Evolutionary conservation across 2,329 filamentous ascomycete genomes (phyloP).

Genomic region (Gliomastix tumulicola): DNA sequence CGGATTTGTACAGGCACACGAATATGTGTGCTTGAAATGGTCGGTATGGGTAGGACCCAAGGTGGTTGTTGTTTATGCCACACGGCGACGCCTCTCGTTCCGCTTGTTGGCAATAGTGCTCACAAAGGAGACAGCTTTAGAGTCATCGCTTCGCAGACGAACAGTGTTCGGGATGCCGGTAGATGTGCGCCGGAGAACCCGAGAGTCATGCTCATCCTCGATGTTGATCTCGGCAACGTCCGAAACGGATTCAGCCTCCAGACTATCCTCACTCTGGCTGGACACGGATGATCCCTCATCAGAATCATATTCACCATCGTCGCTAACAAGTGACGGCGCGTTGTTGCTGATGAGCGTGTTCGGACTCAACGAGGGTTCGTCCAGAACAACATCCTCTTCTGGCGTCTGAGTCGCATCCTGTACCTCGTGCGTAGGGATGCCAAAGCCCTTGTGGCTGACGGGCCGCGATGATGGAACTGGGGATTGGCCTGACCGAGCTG

Average conservation of each 20-base stretch:
- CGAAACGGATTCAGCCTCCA: slow-evolving; percentile 50
- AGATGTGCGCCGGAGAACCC: slow-evolving; percentile 34
- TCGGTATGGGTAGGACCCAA: background rate
- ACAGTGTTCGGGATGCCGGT: slow-evolving; percentile 35
- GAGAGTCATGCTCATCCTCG: slow-evolving; percentile 46
- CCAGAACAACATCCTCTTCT: slow-evolving; percentile 45
- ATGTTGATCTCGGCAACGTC: slow-evolving; percentile 57
- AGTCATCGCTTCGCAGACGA: slow-evolving; percentile 46
- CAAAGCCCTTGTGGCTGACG: slow-evolving; percentile 48
- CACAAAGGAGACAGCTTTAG: slow-evolving; percentile 50
- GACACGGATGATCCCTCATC: slow-evolving; percentile 56
- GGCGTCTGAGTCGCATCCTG: slow-evolving; percentile 1
- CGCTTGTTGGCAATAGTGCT: slow-evolving; percentile 37
- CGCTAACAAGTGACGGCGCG: slow-evolving; percentile 72
- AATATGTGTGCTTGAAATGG: background rate
- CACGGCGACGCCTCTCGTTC: slow-evolving; percentile 20
- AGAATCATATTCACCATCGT: slow-evolving; percentile 72
- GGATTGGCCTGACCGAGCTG: slow-evolving; percentile 49
- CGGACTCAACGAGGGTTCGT: slow-evolving; percentile 58
- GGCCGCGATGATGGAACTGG: slow-evolving; percentile 38
- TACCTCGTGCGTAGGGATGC: background rate
- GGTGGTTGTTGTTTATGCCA: slow-evolving; percentile 11
- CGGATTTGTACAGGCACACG: slow-evolving; percentile 3
- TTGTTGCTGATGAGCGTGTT: slow-evolving; percentile 67
- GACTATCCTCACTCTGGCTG: slow-evolving; percentile 44